These are phyloP conservation scores for Claviceps maximensis DNA, from an alignment of 2,329 filamentous ascomycete genomes.

Conservation along the genomic window DNA sequence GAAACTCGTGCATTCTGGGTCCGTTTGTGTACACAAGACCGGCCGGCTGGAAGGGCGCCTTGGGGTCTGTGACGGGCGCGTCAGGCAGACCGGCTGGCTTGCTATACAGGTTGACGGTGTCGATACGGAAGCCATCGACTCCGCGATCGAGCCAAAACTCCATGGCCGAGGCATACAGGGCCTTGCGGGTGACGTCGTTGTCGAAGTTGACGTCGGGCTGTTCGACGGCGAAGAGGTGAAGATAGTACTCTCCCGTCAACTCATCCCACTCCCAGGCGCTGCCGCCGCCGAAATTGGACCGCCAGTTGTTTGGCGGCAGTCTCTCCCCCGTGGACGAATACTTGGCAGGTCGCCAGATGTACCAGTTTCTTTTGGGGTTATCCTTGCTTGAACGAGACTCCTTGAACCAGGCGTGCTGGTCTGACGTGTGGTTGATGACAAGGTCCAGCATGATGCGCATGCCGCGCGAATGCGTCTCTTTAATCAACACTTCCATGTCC, in stretches of 20 bases:
- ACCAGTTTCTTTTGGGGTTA: conserved; percentile 57
- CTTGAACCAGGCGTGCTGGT: conserved; percentile 59
- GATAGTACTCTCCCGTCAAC: conserved; percentile 60
- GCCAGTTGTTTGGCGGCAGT: conserved; percentile 66
- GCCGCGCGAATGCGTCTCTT: conserved; percentile 44
- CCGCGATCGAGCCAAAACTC: conserved; percentile 68
- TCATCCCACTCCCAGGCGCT: conserved; percentile 62
- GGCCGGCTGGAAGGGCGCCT: conserved; percentile 36
- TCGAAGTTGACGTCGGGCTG: conserved; percentile 87
- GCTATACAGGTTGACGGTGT: conserved; percentile 61
- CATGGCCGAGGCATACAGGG: conserved; percentile 59
- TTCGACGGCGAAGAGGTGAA: conserved; percentile 60
- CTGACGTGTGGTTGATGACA: conserved; percentile 66
- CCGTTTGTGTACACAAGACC: conserved; percentile 51
- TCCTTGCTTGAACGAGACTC: conserved; percentile 48
- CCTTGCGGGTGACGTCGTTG: conserved; percentile 50
- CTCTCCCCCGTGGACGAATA: conserved; percentile 44
- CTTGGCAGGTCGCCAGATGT: conserved; percentile 43
- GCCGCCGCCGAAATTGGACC: conserved; percentile 43
- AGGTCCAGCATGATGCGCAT: conserved; percentile 65
- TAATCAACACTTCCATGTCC: conserved; percentile 50
- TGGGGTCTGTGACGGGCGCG: conserved; percentile 38
- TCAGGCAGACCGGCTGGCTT: conserved; percentile 47
- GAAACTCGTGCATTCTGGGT: conserved; percentile 54
- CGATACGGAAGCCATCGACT: conserved; percentile 61